Evolutionary conservation across 2,329 filamentous ascomycete genomes (phyloP).

Genomic region (Cordyceps pruinosa): DNA sequence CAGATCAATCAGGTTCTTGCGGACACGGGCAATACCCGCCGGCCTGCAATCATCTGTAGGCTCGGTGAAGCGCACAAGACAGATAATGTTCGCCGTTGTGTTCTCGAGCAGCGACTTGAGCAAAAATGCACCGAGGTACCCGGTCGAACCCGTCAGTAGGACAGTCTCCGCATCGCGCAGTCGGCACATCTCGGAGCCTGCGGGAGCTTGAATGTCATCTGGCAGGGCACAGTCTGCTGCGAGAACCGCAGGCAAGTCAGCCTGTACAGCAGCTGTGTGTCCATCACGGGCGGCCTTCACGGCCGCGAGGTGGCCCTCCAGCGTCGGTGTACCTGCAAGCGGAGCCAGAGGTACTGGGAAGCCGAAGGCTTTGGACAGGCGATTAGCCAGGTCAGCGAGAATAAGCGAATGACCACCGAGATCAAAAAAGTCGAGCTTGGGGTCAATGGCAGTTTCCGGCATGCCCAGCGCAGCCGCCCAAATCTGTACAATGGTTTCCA

Average conservation of each 20-base stretch:
- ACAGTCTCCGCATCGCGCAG: constrained; percentile 62
- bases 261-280: constrained; percentile 66
- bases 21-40: constrained; percentile 63
- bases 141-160: constrained; percentile 67
- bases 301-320: constrained; percentile 65
- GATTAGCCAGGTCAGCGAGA: constrained; percentile 69
- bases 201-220: constrained; percentile 56
- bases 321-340: constrained; percentile 63
- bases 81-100: constrained; percentile 63
- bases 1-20: constrained; percentile 69
- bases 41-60: constrained; percentile 57
- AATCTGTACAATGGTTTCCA: constrained; percentile 60
- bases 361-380: constrained; percentile 61
- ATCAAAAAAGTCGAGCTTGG: constrained; percentile 73
- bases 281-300: constrained; percentile 66
- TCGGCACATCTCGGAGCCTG: constrained; percentile 44
- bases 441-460: constrained; percentile 55
- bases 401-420: constrained; percentile 72
- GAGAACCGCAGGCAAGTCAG: constrained; percentile 64
- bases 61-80: constrained; percentile 66
- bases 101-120: constrained; percentile 60
- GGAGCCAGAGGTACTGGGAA: constrained; percentile 66
- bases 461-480: constrained; percentile 67
- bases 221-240: constrained; percentile 60
- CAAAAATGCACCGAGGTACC: constrained; percentile 69